A percentile compares a stretch with the other conserved stretches of the same genome.
Evolutionary conservation across 495 filamentous ascomycete genomes (phyloP).

Genomic region (Antarctomyces pellizariae): DNA sequence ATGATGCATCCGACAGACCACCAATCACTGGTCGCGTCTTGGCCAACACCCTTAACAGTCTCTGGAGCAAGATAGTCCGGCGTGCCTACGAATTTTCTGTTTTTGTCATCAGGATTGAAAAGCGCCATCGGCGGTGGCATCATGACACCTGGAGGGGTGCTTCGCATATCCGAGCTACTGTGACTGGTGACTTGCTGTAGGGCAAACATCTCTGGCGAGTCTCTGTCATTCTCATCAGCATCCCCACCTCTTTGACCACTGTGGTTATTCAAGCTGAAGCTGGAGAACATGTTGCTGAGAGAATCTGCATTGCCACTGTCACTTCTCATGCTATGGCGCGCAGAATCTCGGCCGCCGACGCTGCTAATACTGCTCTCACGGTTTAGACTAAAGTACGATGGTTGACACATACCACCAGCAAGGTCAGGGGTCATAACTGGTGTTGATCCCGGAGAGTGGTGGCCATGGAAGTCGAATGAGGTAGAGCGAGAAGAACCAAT

Average conservation of each 20-base stretch:
- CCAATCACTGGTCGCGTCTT: constrained; percentile 98
- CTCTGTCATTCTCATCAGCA: too few relatives aligned
- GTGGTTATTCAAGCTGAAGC: constrained; percentile 52
- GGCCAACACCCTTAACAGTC: constrained; percentile 81
- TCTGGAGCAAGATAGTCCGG: constrained; percentile 95
- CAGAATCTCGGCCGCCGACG: constrained; percentile 57
- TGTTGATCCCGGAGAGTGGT: constrained; percentile 56
- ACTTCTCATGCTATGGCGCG: constrained; percentile 69
- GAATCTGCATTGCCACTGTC: constrained; percentile 80
- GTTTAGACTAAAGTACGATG: constrained; percentile 77
- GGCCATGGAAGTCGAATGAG: constrained; percentile 73
- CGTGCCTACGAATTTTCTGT: constrained; percentile 84
- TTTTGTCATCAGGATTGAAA: constrained; percentile 86
- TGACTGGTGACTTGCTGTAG: constrained; percentile 38
- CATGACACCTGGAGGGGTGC: constrained; percentile 56
- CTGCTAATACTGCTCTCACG: constrained; percentile 36
- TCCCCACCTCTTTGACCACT: constrained; percentile 28
- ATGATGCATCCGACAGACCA: constrained; percentile 96
- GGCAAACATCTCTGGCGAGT: constrained; percentile 46
- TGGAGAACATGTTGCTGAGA: constrained; percentile 60
- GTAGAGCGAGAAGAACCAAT: constrained; percentile 86
- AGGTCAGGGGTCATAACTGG: constrained; percentile 74
- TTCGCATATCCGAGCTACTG: constrained; percentile 21
- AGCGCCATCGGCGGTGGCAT: constrained; percentile 86
- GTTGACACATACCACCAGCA: constrained; percentile 40